Conservation (phyloP, 2,329 filamentous ascomycete species). For the Lachnellula hyalina region DNA sequence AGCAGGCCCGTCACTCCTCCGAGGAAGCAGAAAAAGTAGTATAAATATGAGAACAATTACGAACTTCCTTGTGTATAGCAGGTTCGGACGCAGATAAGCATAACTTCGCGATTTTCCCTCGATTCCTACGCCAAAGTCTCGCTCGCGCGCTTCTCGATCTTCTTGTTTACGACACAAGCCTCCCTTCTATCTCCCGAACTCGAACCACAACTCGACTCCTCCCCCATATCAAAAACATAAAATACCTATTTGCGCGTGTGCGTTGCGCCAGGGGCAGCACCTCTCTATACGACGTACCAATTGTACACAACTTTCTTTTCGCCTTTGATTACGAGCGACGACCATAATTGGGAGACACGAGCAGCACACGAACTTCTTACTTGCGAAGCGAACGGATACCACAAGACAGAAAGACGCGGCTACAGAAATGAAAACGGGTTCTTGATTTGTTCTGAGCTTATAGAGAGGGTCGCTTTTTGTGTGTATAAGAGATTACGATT, state of each 20-base stretch:
- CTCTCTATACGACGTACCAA: slow-evolving; percentile 16
- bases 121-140: slow-evolving; percentile 24
- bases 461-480: slow-evolving; percentile 16
- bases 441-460: slow-evolving; percentile 13
- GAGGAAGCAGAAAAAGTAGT: slow-evolving; percentile 64
- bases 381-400: slow-evolving; percentile 8
- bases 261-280: slow-evolving; percentile 12
- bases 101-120: slow-evolving; percentile 23
- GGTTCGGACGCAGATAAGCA: slow-evolving; percentile 90
- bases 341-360: slow-evolving; percentile 20
- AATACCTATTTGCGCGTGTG: slow-evolving; percentile 28
- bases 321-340: slow-evolving; percentile 20
- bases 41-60: slow-evolving; percentile 51
- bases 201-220: slow-evolving; percentile 10
- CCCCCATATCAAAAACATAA: slow-evolving; percentile 25
- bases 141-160: slow-evolving; percentile 21
- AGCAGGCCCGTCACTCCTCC: slow-evolving; percentile 65
- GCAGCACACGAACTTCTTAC: slow-evolving; percentile 14
- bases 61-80: slow-evolving; percentile 70
- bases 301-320: slow-evolving; percentile 23
- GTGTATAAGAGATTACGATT: slow-evolving; percentile 28
- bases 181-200: slow-evolving; percentile 15
- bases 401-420: slow-evolving; percentile 12
- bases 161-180: slow-evolving; percentile 12
- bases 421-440: neutral